Base-by-base conservation (phyloP, 176 grass and related monocot species). In the Rhynchospora tenuis region DNA sequence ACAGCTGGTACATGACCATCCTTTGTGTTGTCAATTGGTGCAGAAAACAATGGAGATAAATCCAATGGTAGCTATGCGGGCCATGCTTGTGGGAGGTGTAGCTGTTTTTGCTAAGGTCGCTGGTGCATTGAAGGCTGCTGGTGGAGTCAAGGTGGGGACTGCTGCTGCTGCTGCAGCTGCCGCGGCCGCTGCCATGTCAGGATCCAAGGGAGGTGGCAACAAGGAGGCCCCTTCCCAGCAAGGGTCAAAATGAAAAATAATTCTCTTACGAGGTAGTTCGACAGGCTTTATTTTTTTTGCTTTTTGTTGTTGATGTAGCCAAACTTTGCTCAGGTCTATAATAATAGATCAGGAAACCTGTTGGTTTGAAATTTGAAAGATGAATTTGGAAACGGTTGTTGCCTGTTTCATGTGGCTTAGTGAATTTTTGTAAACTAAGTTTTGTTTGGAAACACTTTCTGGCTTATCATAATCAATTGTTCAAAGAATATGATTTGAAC, bases 1-100 rank as follows among this genome's bases (percentile, higher is more conserved):
- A 47, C 23, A 50, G 33, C 20, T 76, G 6, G 42, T 6, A 45
- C 1, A 47, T 72, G 23, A 55, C 17, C 46, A 29, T 77, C 15
- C 50, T 55, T 51, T 38, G 20, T 84, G 24, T 45, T 12, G 27
- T 59, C 3, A 31, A 59, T 31, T 66, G 16, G 26, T 86, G 68
- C 83, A 92, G 91, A 83, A 52, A 80, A 81, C 7, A 82, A 95
- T 99, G 96, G 91, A 78, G 52, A 23, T 99, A 16, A 93, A 84
- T 15, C 93, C 93, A 1, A 95, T 90, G 82, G 93, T 99, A 19
- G 96, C 93, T 44, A 68, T 99, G 80, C 91, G 96, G 84, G 96
- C 96, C 64, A 72, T 90, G 28, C 91, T 99, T 63, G 96, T 94
- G 29, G 93, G 93, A n/a, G 91, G 96, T 0, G 12, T 95, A 68